Conservation (phyloP, 108 stramenopile species). For the Parietichytrium sp. region DNA sequence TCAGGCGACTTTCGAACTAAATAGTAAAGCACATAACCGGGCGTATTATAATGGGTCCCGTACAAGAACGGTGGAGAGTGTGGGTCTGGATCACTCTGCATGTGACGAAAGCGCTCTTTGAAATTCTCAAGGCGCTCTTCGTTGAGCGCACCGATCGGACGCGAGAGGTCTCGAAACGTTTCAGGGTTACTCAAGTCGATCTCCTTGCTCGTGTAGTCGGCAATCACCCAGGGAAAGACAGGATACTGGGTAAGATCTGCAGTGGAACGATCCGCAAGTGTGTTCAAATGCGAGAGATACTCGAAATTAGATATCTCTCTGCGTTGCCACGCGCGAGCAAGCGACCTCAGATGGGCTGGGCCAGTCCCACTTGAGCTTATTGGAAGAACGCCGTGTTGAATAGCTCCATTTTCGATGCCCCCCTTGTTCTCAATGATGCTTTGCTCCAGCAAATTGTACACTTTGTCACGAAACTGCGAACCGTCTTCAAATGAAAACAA, state of each 20-base stretch:
- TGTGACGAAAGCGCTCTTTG: conserved; percentile 46
- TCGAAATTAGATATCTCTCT: conserved; percentile 78
- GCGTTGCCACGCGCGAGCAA: conserved; percentile 45
- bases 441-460: conserved; percentile 39
- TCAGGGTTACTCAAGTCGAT: conserved; percentile 69
- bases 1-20: conserved; percentile 90
- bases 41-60: conserved; percentile 90
- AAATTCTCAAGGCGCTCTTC: conserved; percentile 42
- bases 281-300: conserved; percentile 89
- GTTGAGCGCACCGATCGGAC: conserved; percentile 62
- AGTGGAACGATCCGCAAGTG: conserved; percentile 82
- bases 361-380: too few species aligned
- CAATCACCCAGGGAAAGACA: conserved; percentile 94
- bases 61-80: conserved; percentile 79
- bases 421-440: background rate
- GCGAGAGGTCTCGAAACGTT: conserved; percentile 61
- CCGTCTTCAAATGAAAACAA: conserved; percentile 52
- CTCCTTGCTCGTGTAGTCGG: conserved; percentile 70
- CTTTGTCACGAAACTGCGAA: conserved; percentile 42
- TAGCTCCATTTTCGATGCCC: background rate
- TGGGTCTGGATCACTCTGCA: conserved; percentile 42
- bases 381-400: background rate
- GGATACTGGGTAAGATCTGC: conserved; percentile 96
- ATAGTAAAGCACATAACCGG: conserved; percentile 97
- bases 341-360: background rate